phyloP scores from a whole-genome alignment of 257 asterid genomes.

The Mitragyna speciosa region DNA sequence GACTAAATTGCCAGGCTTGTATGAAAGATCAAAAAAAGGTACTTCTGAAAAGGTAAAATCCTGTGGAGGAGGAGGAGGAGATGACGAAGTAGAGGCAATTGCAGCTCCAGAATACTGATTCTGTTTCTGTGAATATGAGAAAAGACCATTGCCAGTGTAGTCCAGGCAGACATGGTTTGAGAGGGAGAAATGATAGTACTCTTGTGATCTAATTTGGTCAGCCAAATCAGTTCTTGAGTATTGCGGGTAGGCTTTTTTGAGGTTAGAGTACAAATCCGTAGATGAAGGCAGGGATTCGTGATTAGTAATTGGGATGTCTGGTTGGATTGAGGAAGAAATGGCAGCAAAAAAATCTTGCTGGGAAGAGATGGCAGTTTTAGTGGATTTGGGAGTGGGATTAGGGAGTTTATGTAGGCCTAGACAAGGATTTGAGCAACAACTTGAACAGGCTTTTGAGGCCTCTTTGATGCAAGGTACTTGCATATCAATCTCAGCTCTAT shows the following conservation, averaged over 20 bases:
- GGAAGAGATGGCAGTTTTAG: slow-evolving; percentile 25
- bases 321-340: slow-evolving; percentile 43
- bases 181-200: slow-evolving; percentile 49
- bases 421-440: slow-evolving; percentile 30
- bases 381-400: slow-evolving; percentile 22
- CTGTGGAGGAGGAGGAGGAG: slow-evolving; percentile 22
- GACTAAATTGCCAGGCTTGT: slow-evolving; percentile 43
- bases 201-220: slow-evolving; percentile 58
- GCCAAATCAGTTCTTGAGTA: slow-evolving; percentile 42
- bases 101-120: slow-evolving; percentile 15
- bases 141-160: slow-evolving; percentile 77
- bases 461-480: slow-evolving; percentile 54
- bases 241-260: slow-evolving; percentile 40
- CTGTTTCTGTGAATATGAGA: slow-evolving; percentile 57
- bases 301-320: slow-evolving; percentile 57
- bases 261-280: slow-evolving; percentile 26
- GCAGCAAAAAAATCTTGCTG: slow-evolving; percentile 43
- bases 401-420: slow-evolving; percentile 11
- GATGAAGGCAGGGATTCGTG: slow-evolving; percentile 71
- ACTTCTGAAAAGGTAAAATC: background rate
- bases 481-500: slow-evolving; percentile 27
- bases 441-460: slow-evolving; percentile 56
- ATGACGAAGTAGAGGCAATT: slow-evolving; percentile 43
- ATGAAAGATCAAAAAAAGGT: slow-evolving; percentile 53
- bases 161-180: slow-evolving; percentile 63